These are phyloP conservation scores for Diaporthe citriasiana DNA, from an alignment of 2,329 filamentous ascomycete genomes.

Conservation along the genomic window DNA sequence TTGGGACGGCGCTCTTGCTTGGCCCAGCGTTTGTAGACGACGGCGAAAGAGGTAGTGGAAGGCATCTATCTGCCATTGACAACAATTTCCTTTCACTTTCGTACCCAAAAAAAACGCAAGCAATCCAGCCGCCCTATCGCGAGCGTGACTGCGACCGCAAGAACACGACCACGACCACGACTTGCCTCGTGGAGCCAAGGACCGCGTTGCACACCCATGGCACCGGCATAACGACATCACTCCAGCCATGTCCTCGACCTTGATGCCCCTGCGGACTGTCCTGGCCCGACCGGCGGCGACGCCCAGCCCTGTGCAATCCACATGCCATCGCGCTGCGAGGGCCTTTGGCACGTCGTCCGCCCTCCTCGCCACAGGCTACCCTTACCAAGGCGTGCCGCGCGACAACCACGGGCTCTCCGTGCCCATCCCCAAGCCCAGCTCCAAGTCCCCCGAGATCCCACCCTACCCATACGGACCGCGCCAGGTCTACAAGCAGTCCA, in stretches of 20 bases:
- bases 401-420: conserved; percentile 43
- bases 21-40: too few relatives aligned
- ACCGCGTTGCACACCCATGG: conserved; percentile 8
- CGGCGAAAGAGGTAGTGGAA: too few relatives aligned
- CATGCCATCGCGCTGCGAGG: conserved; percentile 22
- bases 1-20: neutral
- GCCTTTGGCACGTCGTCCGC: conserved; percentile 56
- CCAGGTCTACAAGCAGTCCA: conserved; percentile 83
- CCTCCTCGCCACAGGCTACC: conserved; percentile 46
- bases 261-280: conserved; percentile 35
- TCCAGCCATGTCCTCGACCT: conserved; percentile 36
- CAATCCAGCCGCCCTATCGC: too few relatives aligned
- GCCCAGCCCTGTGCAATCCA: neutral
- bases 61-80: neutral
- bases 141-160: neutral
- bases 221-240: neutral
- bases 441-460: conserved; percentile 60
- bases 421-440: conserved; percentile 62
- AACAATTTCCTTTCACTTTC: too few relatives aligned
- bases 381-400: conserved; percentile 39
- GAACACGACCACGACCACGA: neutral
- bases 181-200: neutral
- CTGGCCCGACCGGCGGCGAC: conserved; percentile 35
- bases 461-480: conserved; percentile 81
- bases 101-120: neutral